A percentile compares a stretch with the other conserved stretches of the same genome.
Evolutionary conservation across 208 protist species (phyloP).

Genomic region (Trypanosoma brucei): DNA sequence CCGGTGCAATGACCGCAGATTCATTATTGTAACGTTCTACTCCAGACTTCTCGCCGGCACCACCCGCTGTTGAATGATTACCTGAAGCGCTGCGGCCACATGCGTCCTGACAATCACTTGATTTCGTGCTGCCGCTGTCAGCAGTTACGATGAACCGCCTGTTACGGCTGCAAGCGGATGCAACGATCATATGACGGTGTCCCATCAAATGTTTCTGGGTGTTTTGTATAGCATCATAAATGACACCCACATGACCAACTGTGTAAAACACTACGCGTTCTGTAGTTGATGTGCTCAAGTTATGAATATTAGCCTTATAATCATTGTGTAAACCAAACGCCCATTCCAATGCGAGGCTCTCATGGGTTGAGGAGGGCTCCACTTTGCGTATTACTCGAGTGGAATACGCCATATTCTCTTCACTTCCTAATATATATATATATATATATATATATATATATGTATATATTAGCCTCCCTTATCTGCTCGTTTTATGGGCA

Average conservation of each 20-base stretch:
- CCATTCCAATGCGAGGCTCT: constrained; percentile 80
- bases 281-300: constrained; percentile 54
- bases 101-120: constrained; percentile 4
- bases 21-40: constrained; percentile 1
- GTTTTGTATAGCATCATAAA: constrained; percentile 88
- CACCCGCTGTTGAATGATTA: neutral
- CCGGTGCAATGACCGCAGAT: constrained; percentile 26
- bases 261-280: constrained; percentile 89
- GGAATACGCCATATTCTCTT: neutral
- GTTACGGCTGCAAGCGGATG: constrained; percentile 72
- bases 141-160: constrained; percentile 90
- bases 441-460: constrained; percentile 11
- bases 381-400: constrained; percentile 18
- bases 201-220: constrained; percentile 89
- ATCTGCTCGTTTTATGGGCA: neutral
- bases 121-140: constrained; percentile 59
- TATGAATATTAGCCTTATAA: constrained; percentile 80
- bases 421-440: no score
- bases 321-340: constrained; percentile 91
- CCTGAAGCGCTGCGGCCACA: neutral
- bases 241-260: constrained; percentile 85
- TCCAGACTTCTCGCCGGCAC: constrained; percentile 15
- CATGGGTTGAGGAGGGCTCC: constrained; percentile 31
- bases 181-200: constrained; percentile 83
- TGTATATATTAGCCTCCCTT: constrained; percentile 10